Evolutionary conservation across 1,284 basidiomycete genomes (phyloP).

Genomic region (Cryptococcus sp.): DNA sequence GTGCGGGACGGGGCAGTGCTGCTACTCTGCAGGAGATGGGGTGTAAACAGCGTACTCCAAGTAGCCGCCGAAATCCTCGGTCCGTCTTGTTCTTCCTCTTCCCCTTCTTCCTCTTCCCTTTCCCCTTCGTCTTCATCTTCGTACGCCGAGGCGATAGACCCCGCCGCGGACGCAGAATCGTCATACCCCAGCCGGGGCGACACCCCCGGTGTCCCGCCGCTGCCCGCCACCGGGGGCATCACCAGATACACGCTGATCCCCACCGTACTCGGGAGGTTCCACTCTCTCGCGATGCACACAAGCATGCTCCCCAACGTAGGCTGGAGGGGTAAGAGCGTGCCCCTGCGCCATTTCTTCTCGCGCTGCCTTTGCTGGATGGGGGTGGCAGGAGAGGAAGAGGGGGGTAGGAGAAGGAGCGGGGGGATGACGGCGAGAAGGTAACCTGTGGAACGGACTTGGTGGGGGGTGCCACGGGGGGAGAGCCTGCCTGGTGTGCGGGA

Average conservation of each 20-base stretch:
- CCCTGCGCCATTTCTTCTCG: constrained; percentile 39
- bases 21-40: constrained; percentile 12
- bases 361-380: constrained; percentile 5
- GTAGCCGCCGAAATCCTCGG: constrained; percentile 35
- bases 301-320: constrained; percentile 46
- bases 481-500: constrained; percentile 9
- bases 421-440: constrained; percentile 44
- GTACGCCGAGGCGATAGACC: constrained; percentile 7
- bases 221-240: background rate
- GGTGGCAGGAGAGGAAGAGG: background rate
- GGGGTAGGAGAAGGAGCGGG: constrained; percentile 29
- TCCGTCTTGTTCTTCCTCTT: constrained; percentile 27
- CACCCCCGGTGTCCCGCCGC: too few species aligned
- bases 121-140: constrained; percentile 14
- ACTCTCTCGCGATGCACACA: constrained; percentile 46
- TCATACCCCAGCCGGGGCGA: background rate
- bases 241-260: constrained; percentile 46
- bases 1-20: constrained; percentile 12
- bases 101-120: background rate
- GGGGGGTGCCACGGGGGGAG: constrained; percentile 6
- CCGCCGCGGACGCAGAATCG: constrained; percentile 10
- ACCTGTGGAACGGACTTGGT: constrained; percentile 8
- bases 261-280: constrained; percentile 40
- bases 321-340: constrained; percentile 42
- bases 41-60: constrained; percentile 38